Evolutionary conservation across 805 yeast genomes (phyloP), one percentile per base, ranked within the genome.

Genomic region (Clavispora carvajalis): DNA sequence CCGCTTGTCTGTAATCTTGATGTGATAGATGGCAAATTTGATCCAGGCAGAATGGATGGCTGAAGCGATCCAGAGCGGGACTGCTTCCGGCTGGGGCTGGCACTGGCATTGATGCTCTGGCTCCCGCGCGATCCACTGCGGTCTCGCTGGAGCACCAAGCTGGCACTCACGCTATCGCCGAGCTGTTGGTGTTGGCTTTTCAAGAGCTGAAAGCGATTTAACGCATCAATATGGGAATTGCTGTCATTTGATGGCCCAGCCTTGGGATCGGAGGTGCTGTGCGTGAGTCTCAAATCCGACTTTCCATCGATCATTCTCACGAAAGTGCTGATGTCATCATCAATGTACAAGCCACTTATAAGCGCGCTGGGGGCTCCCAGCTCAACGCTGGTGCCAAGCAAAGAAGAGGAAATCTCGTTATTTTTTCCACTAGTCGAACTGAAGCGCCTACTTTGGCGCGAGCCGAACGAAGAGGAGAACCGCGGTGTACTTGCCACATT

Each of bases 381-480:
- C 3, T 66, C 71, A 6, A 60, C 52, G 40, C 67, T 61, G 3
- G 69, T 57, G 6, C 65, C 69, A 36, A 62, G 48, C 15, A 57
- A 43, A 8, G 61, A 54, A 6, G 49, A 46, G 22, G 48, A 40
- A 17, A 45, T 43, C 12, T 49, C 56, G 36, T 53, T 50, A 16
- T 55, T 55, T 10, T 53, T 55, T 8, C 60, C 46, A 15, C 47
- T 29, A 17, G 69, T 58, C 42, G 58, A 64, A 31, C 69, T 61
- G 43, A 63, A 66, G 22, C 85, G 67, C n/a, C 82, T 71, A 43
- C 71, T 64, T 12, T 65, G 71, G 36, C 85, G 64, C n/a, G 81
- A 79, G 0, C 86, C 85, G 58, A 82, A 82, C 0, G 90, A 81
- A 1, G 91, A 79, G 2, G 86, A 75, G 48, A 81, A 83, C 47